These are phyloP conservation scores for Dictyostelium purpureum DNA, from an alignment of 78 protist genomes.

Conservation along the genomic window DNA sequence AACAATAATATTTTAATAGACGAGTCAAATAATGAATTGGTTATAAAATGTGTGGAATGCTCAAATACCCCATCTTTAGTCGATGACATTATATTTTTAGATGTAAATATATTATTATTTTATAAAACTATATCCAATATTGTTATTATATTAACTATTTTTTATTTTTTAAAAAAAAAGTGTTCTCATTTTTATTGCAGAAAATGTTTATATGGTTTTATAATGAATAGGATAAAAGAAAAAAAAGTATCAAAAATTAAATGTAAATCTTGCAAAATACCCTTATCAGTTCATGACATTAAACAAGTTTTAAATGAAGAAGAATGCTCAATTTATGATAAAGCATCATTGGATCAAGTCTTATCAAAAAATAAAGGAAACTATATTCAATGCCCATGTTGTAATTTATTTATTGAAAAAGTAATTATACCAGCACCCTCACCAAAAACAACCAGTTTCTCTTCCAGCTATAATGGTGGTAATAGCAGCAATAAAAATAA, in stretches of 20 bases:
- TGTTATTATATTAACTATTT: not conserved
- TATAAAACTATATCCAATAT: not conserved
- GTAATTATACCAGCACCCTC: not conserved
- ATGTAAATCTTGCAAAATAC: conserved; percentile 11
- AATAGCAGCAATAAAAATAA: not conserved
- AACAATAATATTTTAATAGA: not conserved
- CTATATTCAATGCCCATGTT: conserved; percentile 38
- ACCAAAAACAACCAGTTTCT: not conserved
- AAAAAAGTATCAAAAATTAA: conserved; percentile 53
- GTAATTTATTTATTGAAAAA: conserved; percentile 47
- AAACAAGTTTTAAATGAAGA: conserved; percentile 46
- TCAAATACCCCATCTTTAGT: not conserved
- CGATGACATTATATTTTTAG: conserved; percentile 33
- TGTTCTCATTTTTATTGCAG: conserved; percentile 66
- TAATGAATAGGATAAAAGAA: conserved; percentile 10
- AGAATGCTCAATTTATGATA: conserved; percentile 27
- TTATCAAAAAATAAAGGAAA: conserved; percentile 6
- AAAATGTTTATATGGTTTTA: conserved; percentile 36
- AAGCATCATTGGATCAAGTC: conserved; percentile 56
- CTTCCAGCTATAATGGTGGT: not conserved
- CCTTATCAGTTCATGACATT: conserved; percentile 17
- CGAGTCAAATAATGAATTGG: not conserved
- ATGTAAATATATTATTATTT: not conserved
- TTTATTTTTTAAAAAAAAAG: not conserved
- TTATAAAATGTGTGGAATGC: conserved; percentile 38